Conservation (phyloP, 2,329 filamentous ascomycete genomes). For the Colletotrichum simmondsii region DNA sequence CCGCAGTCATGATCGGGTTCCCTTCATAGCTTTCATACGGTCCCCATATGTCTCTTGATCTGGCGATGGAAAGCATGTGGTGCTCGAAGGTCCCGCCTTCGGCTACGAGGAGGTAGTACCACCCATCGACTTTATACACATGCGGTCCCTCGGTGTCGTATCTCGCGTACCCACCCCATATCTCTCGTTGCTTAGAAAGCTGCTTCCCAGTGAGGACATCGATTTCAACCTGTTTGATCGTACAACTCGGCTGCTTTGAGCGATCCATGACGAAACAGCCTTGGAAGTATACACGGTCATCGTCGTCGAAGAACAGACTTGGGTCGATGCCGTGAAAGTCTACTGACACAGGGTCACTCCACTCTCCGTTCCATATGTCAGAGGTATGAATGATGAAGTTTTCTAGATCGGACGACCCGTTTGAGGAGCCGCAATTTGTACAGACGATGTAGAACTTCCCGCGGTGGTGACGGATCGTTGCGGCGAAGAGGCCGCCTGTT, state of each 20-base stretch:
- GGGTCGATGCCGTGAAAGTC: slow-evolving; percentile 49
- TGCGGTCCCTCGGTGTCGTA: slow-evolving; percentile 47
- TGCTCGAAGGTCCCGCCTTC: slow-evolving; percentile 50
- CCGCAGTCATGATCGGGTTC: slow-evolving; percentile 44
- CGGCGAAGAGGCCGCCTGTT: slow-evolving; percentile 37
- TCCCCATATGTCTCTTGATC: slow-evolving; percentile 41
- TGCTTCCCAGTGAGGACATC: slow-evolving; percentile 14
- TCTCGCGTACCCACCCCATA: neutral
- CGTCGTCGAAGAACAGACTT: slow-evolving; percentile 52
- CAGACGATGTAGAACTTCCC: slow-evolving; percentile 40
- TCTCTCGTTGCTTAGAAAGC: neutral
- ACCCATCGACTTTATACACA: slow-evolving; percentile 48
- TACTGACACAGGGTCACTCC: slow-evolving; percentile 45
- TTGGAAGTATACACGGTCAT: slow-evolving; percentile 51
- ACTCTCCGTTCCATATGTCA: slow-evolving; percentile 38
- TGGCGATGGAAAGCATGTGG: slow-evolving; percentile 44
- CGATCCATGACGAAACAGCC: neutral
- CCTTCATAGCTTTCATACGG: slow-evolving; percentile 40
- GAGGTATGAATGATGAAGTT: slow-evolving; percentile 38
- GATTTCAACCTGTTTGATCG: slow-evolving; percentile 36
- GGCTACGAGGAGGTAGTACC: slow-evolving; percentile 52
- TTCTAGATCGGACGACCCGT: neutral
- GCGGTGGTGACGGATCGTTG: slow-evolving; percentile 38
- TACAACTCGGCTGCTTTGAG: slow-evolving; percentile 31
- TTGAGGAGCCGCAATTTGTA: slow-evolving; percentile 35